Base-by-base conservation (phyloP, 345 rosid species). In the Zanthoxylum bungeanum region DNA sequence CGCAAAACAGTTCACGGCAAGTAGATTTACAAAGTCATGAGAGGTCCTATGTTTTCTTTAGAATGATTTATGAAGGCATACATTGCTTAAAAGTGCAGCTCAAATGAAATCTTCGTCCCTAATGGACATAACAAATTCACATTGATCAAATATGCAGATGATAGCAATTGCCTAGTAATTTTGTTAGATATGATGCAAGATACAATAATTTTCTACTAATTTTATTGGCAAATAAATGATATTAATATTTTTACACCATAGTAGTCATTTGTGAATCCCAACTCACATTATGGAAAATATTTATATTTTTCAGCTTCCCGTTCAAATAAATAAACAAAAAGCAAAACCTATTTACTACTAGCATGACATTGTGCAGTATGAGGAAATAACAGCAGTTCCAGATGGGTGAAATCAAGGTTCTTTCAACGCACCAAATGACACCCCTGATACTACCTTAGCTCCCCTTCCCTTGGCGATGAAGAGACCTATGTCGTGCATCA, bases 401-500 rank as follows among this genome's bases (percentile, higher is more conserved):
- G 36, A 31, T 19, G 42, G 44, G 11, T 47, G 21, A 61, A 37
- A 63, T 64, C 52, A 50, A 12, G 70, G 44, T 60, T 60, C 53
- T 65, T 55, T 39, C 59, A 30, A 46, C 34, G 66, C 58, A 69
- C 64, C 77, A 74, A 85, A 78, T 37, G 79, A 81, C 34, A 95
- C 83, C 77, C 85, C 82, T 2, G 97, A 88, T 58, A 86, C 98
- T 69, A 95, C 69, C 83, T 85, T 88, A 50, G 99, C 99, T 73
- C 97, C 98, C 83, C 98, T 86, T 81, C 89, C 96, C 73, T 80
- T 84, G 71, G 93, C 97, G 21, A 91, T 80, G 81, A 89, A 88
- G 27, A 96, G 88, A 63, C 99, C 99, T 63, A 89, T 76, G 73
- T 93, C 98, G 80, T 96, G 99, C 93, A 87, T 86, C 79, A 91